Percentiles rank a stretch among this genome's conserved stretches.
phyloP scores from a whole-genome alignment of 257 asterid genomes.

The Forsythia viridissima region DNA sequence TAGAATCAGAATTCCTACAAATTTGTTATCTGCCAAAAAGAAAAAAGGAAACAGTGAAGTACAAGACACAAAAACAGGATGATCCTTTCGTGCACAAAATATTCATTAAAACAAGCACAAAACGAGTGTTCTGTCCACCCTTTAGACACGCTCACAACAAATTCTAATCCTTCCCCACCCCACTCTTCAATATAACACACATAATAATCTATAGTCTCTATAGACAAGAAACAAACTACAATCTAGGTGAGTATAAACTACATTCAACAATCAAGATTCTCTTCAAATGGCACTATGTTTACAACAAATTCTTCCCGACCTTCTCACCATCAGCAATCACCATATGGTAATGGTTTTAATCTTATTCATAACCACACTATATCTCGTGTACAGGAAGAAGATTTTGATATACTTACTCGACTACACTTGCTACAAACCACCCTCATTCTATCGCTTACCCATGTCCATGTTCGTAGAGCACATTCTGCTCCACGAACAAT shows the following conservation, averaged over 20 bases:
- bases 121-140: conserved; percentile 22
- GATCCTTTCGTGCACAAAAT: conserved; percentile 25
- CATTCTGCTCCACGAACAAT: conserved; percentile 28
- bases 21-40: neutral
- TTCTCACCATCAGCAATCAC: conserved; percentile 18
- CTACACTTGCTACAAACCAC: conserved; percentile 40
- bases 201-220: neutral
- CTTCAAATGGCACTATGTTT: conserved; percentile 20
- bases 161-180: neutral
- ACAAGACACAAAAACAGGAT: conserved; percentile 11
- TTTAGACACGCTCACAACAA: conserved; percentile 6
- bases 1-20: neutral
- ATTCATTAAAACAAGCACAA: conserved; percentile 29
- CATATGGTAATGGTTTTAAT: conserved; percentile 10
- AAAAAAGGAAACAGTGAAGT: neutral
- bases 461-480: conserved; percentile 24
- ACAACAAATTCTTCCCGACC: neutral
- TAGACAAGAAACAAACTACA: neutral
- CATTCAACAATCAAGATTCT: neutral
- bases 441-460: conserved; percentile 26
- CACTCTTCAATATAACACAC: conserved; percentile 5
- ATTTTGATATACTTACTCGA: conserved; percentile 23
- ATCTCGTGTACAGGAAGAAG: conserved; percentile 12
- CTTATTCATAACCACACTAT: conserved; percentile 18
- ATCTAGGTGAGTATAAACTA: neutral